Conservation (phyloP, 352 stramenopile genomes). For the Phytophthora tentaculata region DNA sequence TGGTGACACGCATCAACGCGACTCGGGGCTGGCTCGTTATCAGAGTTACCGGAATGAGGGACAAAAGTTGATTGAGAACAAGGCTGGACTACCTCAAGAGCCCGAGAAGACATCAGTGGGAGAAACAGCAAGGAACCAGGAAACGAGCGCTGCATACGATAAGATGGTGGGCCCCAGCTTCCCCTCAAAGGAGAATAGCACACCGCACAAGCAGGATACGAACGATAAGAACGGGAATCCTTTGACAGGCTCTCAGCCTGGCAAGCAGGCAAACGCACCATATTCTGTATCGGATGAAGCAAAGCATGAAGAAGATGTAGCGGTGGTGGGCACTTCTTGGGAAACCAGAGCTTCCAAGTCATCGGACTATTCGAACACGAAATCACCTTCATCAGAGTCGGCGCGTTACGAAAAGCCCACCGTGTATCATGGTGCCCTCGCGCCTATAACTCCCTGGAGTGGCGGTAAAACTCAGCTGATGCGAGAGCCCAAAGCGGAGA, state of each 20-base stretch:
- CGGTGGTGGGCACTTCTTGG: background rate
- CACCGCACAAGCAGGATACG: background rate
- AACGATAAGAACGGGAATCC: background rate
- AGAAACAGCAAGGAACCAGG: too few species aligned
- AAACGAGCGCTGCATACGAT: too few species aligned
- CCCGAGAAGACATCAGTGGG: background rate
- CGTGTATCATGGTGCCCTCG: constrained; percentile 1
- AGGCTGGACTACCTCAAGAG: background rate
- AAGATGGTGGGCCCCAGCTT: too few species aligned
- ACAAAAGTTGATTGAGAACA: background rate
- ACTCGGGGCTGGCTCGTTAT: too few species aligned
- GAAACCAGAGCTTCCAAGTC: background rate
- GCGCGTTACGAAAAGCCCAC: background rate
- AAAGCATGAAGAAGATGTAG: background rate
- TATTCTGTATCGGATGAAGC: background rate
- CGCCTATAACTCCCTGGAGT: constrained; percentile 1
- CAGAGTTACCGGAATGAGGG: too few species aligned
- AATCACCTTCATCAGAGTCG: background rate
- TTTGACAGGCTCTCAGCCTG: background rate
- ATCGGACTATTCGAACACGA: background rate
- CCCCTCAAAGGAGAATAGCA: too few species aligned
- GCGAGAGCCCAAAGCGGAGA: background rate
- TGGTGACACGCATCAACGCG: background rate
- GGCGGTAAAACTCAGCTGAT: background rate
- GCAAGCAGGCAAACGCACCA: background rate